A percentile compares a stretch with the other conserved stretches of the same genome.
These are phyloP conservation scores for Simplicillium aogashimaense DNA, from an alignment of 2,329 filamentous ascomycete species.

Conservation along the genomic window DNA sequence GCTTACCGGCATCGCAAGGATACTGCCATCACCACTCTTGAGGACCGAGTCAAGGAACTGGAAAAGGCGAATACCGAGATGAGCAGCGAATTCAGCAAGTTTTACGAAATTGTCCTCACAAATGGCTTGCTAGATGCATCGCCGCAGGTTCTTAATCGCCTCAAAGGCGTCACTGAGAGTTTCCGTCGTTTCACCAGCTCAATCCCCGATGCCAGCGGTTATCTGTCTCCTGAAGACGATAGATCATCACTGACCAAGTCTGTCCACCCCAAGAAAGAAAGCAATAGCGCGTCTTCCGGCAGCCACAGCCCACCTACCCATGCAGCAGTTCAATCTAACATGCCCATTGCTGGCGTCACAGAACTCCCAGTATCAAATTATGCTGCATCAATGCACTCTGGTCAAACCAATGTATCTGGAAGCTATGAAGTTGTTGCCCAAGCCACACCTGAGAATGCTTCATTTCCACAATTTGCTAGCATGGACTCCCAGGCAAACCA, in stretches of 20 bases:
- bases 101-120: slow-evolving; percentile 52
- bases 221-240: slow-evolving; percentile 7
- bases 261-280: neutral
- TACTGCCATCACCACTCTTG: slow-evolving; percentile 63
- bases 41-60: slow-evolving; percentile 60
- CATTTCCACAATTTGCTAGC: slow-evolving; percentile 33
- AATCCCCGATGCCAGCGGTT: slow-evolving; percentile 22
- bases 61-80: slow-evolving; percentile 62
- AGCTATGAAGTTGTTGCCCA: slow-evolving; percentile 40
- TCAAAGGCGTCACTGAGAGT: slow-evolving; percentile 46
- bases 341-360: neutral
- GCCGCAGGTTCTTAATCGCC: slow-evolving; percentile 45
- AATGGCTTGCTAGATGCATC: slow-evolving; percentile 47
- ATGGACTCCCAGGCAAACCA: slow-evolving; percentile 9
- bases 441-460: slow-evolving; percentile 41
- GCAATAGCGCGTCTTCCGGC: slow-evolving; percentile 2
- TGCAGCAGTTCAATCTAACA: neutral
- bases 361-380: slow-evolving; percentile 5
- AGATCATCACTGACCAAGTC: slow-evolving; percentile 2
- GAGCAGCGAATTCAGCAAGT: slow-evolving; percentile 57
- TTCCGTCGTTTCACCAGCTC: slow-evolving; percentile 46
- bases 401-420: slow-evolving; percentile 5
- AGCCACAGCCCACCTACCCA: slow-evolving; percentile 1
- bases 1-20: slow-evolving; percentile 83
- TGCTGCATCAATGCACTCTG: slow-evolving; percentile 3